Base-by-base conservation (phyloP, 164 flowering plant species). In the Liriodendron chinense region DNA sequence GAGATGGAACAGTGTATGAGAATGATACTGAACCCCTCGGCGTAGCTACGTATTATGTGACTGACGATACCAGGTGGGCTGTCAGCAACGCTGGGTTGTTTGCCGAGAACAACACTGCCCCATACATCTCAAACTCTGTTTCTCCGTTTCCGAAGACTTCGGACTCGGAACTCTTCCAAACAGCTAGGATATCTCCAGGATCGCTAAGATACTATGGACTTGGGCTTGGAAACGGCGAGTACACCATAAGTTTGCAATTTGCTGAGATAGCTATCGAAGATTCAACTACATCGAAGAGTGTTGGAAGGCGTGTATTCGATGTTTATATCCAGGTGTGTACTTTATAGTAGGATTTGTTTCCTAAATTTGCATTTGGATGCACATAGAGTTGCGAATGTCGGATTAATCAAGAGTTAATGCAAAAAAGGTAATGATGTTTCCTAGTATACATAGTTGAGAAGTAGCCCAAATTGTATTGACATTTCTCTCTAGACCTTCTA, bases 201-300 rank as follows among this genome's bases (percentile, higher is more conserved):
- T 92, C 97, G 12, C 79, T 94, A 25, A 83, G 97, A 79, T 96
- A 92, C 81, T 91, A 89, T 82, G 97, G 97, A 4, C 77, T 96
- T 23, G 98, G 99, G 47, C 94, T 93, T 71, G 83, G 91, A 79
- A 93, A 95, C 80, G 99, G 98, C 12, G 80, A 81, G 70, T 94
- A 96, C 85, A 91, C 73, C 25, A 84, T 96, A 21, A 83, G 18
- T 53, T 83, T 94, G 64, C 90, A 86, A 74, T 94, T 95, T 82
- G 90, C 94, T 0, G 98, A 95, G 80, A 79, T 70, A 62, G 77
- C 67, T 22, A 76, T 85, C 61, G 43, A 25, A 21, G 65, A 78
- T 68, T 1, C 87, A 47, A 72, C 18, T 1, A 75, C 87, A 68
- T 89, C 91, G 95, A 22, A 74, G 79, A 88, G 92, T 75, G 83